A percentile compares a stretch with the other conserved stretches of the same genome.
These are phyloP conservation scores for Rhynchospora pubera DNA, from an alignment of 176 grass and related monocot species.

Conservation along the genomic window DNA sequence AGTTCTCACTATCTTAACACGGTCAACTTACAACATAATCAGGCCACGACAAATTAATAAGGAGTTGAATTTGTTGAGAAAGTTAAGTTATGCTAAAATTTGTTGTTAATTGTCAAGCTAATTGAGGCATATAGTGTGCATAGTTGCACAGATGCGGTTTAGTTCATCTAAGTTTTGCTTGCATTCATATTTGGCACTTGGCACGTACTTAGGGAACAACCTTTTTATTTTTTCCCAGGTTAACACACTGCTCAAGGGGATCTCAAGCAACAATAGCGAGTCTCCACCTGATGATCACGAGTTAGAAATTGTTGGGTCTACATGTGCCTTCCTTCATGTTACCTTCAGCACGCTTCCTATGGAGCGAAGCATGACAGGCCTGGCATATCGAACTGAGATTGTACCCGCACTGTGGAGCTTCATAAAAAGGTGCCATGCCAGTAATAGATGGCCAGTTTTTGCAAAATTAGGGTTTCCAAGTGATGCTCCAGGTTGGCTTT, in stretches of 20 bases:
- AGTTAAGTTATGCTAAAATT: too few relatives aligned
- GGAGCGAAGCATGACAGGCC: conserved; percentile 60
- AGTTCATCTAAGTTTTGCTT: conserved; percentile 6
- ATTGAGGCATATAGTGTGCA: conserved; percentile 1
- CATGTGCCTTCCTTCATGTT: conserved; percentile 93
- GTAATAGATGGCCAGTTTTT: conserved; percentile 74
- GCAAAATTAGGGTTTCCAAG: conserved; percentile 43
- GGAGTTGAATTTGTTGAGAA: too few relatives aligned
- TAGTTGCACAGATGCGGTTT: not conserved
- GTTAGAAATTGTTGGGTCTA: conserved; percentile 79
- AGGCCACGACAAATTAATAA: not conserved
- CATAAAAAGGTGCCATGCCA: conserved; percentile 76
- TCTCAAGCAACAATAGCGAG: conserved; percentile 38
- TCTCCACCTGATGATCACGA: conserved; percentile 45
- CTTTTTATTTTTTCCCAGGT: conserved; percentile 42
- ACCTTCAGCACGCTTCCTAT: conserved; percentile 67
- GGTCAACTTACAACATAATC: not conserved
- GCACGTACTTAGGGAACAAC: not conserved
- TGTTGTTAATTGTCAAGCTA: not conserved
- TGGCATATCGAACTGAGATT: conserved; percentile 94
- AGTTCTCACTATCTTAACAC: too few relatives aligned
- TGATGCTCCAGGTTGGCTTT: conserved; percentile 65
- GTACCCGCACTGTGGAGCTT: conserved; percentile 88
- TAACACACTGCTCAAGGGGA: conserved; percentile 68
- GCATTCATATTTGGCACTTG: conserved; percentile 13